These are phyloP conservation scores for Tieghemiomyces parasiticus DNA, from an alignment of 192 early-diverging fungal genomes.

Conservation along the genomic window DNA sequence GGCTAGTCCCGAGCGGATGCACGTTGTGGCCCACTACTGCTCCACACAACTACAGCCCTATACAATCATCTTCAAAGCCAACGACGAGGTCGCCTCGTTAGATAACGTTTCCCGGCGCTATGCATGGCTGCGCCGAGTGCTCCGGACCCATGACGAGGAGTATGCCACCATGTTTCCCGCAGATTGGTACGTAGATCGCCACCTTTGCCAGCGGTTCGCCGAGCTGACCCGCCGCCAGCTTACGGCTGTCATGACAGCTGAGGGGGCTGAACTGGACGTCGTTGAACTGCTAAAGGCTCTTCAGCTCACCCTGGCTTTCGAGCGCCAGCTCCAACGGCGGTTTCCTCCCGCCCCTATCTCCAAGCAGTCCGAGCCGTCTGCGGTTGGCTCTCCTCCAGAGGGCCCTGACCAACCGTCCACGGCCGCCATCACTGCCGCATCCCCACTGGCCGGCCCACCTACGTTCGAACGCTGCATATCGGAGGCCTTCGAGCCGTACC, in stretches of 20 bases:
- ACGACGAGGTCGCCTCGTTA: conserved; percentile 62
- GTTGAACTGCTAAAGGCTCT: conserved; percentile 58
- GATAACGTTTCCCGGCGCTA: conserved; percentile 77
- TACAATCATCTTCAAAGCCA: conserved; percentile 53
- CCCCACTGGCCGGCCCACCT: conserved; percentile 17
- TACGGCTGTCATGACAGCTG: conserved; percentile 38
- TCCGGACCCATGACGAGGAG: conserved; percentile 82
- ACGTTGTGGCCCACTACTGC: conserved; percentile 52
- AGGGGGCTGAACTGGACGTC: conserved; percentile 40
- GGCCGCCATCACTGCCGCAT: not conserved
- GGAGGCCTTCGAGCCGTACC: conserved; percentile 70
- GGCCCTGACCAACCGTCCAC: conserved; percentile 21
- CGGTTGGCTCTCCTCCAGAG: no score
- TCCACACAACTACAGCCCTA: conserved; percentile 74
- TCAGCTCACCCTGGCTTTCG: conserved; percentile 80
- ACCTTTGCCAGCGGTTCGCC: conserved; percentile 62
- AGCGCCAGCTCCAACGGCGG: conserved; percentile 61
- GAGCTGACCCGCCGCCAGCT: conserved; percentile 56
- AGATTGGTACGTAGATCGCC: conserved; percentile 58
- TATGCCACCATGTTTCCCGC: conserved; percentile 69
- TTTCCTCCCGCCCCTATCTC: no score
- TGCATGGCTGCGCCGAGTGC: conserved; percentile 80
- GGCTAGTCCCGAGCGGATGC: conserved; percentile 43
- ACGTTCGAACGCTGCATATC: conserved; percentile 71
- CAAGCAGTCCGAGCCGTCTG: no score